Base-by-base conservation (phyloP, 106 monocot species). In the Acorus gramineus region DNA sequence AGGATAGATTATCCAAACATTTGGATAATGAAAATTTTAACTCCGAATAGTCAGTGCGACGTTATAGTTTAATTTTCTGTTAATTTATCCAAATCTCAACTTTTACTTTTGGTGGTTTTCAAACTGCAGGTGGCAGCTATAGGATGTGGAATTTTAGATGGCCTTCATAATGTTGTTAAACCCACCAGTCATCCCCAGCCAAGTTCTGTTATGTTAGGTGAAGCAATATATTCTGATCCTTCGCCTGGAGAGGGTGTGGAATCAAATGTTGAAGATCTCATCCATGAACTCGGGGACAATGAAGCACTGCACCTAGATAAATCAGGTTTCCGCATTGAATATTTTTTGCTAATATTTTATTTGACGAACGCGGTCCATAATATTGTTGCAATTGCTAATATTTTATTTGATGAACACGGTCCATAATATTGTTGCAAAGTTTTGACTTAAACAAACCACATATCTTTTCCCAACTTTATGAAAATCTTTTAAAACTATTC, bases 91-190 rank as follows among this genome's bases (percentile, higher is more conserved):
- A 5, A 11, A 2, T 7, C 11, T 1, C 50, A 49, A 52, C 44
- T 48, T 13, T 51, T 14, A 46, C 4, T 50, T 55, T 44, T 48
- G n/a, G 28, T 28, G 28, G 28, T 50, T 50, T 74, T 73, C 54
- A 70, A 59, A 42, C n/a, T 79, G 74, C 85, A 93, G 92, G 75
- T 93, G 42, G 61, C 63, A 53, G 66, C 85, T 14, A 82, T 93
- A 11, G 75, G 67, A 67, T 54, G 67, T 76, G 91, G 91, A 61
- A 69, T 77, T 57, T 59, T 79, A 9, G 82, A 85, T 68, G 80
- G 74, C 56, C 8, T 84, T 44, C 82, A 87, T 71, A 87, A 87
- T 77, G 14, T 72, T 6, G 68, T 81, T 42, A 71, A 82, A 70
- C 47, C 55, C 46, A 62, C 72, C 73, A 66, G 66, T 62, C 77